Base-by-base conservation (phyloP, 2,329 filamentous ascomycete species). In the Hymenoscyphus linearis region DNA sequence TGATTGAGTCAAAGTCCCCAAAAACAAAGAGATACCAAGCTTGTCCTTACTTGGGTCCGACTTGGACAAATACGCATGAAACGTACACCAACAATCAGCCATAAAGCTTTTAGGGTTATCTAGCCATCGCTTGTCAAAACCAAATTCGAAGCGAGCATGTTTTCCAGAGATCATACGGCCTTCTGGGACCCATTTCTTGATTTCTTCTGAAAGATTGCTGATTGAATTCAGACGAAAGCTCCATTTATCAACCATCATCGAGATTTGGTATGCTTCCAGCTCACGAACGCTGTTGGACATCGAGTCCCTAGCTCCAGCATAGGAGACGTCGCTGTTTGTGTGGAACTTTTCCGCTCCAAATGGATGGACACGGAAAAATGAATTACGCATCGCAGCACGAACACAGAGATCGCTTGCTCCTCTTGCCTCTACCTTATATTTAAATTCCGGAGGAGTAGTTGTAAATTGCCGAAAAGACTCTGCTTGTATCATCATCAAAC, bases 41-140 rank as follows among this genome's bases (percentile, higher is more conserved):
- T 37, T 37, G 12, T 37, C 14, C 9, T 55, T 44, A 4, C 14
- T 52, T 3, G 47, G 5, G 2, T 52, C 55, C 40, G 57, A 60
- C 7, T 47, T 35, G 2, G 63, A 60, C 10, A 74, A 52, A 18
- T 59, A 13, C 7, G 63, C 52, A 18, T 70, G 67, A 5, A 74
- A 55, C 9, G 57, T 40, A 35, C 64, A 66, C 68, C 70, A 74
- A 40, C 61, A 40, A 5, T 50, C 6, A 1, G 68, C 60, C 12
- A 73, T 55, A 18, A 65, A 62, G 6, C 52, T 26, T 10, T 22
- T 26, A 27, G 64, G 66, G 44, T 31, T 6, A 40, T 61, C 55
- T 6, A 67, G 58, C 67, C 65, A 68, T 57, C 60, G 55, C 25
- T 60, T n/a, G 59, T 68, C 55, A 64, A 65, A 63, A 16, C 60